Conservation (phyloP, 306 rosid species). For the Urtica urens region DNA sequence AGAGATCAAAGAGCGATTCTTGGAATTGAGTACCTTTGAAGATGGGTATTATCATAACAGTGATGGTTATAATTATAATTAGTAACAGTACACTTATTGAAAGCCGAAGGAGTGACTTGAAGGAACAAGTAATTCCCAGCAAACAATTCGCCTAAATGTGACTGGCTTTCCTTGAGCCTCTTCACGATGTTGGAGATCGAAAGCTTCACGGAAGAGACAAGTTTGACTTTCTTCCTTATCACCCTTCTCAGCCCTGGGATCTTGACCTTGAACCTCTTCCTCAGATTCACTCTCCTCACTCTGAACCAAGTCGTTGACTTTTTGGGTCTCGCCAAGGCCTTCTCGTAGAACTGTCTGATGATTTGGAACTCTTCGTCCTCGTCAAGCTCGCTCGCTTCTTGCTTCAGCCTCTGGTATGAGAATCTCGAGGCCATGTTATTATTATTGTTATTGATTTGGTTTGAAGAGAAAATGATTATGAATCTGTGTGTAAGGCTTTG, state of each 20-base stretch:
- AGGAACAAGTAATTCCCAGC: conserved; percentile 73
- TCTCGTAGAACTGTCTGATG: background rate
- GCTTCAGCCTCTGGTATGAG: conserved; percentile 41
- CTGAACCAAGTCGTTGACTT: conserved; percentile 38
- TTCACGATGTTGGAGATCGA: conserved; percentile 31
- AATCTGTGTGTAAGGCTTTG: background rate
- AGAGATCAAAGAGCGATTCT: conserved; percentile 17
- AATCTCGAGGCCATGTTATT: conserved; percentile 15
- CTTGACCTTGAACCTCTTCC: conserved; percentile 50
- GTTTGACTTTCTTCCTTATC: conserved; percentile 40
- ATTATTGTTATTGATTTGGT: background rate
- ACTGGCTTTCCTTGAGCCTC: conserved; percentile 49
- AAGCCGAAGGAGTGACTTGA: conserved; percentile 51
- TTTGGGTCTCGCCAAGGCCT: conserved; percentile 17
- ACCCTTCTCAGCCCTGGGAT: conserved; percentile 48
- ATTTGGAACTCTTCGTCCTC: conserved; percentile 11
- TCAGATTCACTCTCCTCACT: conserved; percentile 25
- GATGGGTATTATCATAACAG: conserved; percentile 1
- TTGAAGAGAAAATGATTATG: background rate
- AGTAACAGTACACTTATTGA: conserved; percentile 25
- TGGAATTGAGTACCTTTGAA: conserved; percentile 16
- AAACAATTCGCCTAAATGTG: conserved; percentile 64
- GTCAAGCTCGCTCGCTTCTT: conserved; percentile 11
- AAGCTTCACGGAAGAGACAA: conserved; percentile 29
- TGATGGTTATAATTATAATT: background rate